Percentiles rank a stretch among this genome's conserved stretches.
phyloP scores from a whole-genome alignment of 257 asterid genomes.

The Solanum gandarillasii region DNA sequence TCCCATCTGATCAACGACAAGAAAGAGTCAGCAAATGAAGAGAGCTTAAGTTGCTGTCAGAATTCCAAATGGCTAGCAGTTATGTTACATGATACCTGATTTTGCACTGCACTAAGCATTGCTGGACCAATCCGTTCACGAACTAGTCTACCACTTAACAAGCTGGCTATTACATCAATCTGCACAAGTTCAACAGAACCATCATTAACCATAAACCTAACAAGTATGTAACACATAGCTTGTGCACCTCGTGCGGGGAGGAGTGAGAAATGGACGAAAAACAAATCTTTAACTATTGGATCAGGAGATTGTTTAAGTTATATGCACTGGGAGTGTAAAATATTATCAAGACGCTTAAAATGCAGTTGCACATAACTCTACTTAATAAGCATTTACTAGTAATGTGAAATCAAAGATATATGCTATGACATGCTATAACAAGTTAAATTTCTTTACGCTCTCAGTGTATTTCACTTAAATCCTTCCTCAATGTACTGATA shows the following conservation, averaged over 20 bases:
- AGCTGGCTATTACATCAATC: conserved; percentile 78
- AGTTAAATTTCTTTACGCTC: not conserved
- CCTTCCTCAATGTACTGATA: not conserved
- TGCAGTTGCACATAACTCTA: not conserved
- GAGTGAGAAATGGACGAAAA: not conserved
- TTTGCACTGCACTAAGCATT: conserved; percentile 85
- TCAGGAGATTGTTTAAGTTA: not conserved
- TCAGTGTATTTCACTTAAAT: not conserved
- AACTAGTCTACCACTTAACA: conserved; percentile 71
- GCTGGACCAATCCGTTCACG: conserved; percentile 87
- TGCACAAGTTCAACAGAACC: conserved; percentile 2
- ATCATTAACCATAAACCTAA: not conserved
- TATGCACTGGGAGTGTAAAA: not conserved
- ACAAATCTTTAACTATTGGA: not conserved
- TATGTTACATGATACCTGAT: conserved; percentile 38
- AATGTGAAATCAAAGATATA: not conserved
- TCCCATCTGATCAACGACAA: conserved; percentile 49
- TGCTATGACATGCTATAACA: not conserved
- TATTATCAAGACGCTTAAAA: not conserved
- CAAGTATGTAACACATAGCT: not conserved
- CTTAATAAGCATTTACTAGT: not conserved
- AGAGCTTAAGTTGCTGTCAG: not conserved
- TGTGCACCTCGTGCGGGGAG: not conserved
- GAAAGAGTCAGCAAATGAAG: not conserved
- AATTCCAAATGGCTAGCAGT: not conserved